These are phyloP conservation scores for Auricularia heimuer DNA, from an alignment of 768 basidiomycete genomes.

Conservation along the genomic window DNA sequence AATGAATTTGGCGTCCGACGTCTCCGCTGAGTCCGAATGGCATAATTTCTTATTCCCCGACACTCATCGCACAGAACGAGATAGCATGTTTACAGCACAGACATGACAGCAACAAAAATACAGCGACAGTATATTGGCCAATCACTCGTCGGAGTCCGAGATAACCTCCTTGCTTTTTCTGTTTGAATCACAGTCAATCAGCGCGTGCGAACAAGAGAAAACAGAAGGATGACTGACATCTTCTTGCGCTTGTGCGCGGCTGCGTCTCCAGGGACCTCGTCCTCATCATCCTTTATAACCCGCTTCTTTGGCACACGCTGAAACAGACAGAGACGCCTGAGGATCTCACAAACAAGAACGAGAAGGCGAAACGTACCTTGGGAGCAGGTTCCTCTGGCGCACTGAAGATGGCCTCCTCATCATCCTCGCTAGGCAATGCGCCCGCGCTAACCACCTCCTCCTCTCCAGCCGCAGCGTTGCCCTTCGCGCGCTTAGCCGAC, in stretches of 20 bases:
- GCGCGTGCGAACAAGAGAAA: slow-evolving; percentile 42
- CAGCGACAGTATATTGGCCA: too few relatives aligned
- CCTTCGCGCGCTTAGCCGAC: slow-evolving; percentile 33
- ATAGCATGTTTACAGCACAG: too few relatives aligned
- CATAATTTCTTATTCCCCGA: too few relatives aligned
- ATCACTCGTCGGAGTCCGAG: slow-evolving; percentile 57
- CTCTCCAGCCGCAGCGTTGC: slow-evolving; percentile 14
- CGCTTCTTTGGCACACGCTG: slow-evolving; percentile 57
- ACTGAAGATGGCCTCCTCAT: slow-evolving; percentile 59
- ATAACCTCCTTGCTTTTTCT: slow-evolving; percentile 88
- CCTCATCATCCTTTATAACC: slow-evolving; percentile 70
- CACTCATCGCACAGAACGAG: too few relatives aligned
- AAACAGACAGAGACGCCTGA: neutral
- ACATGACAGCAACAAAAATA: too few relatives aligned
- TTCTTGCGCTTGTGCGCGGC: slow-evolving; percentile 53
- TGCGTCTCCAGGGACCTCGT: slow-evolving; percentile 46
- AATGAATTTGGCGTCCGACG: too few relatives aligned
- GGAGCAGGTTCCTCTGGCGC: slow-evolving; percentile 63
- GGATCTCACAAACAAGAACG: neutral
- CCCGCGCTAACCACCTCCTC: slow-evolving; percentile 21
- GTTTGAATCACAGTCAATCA: neutral
- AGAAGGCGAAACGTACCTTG: slow-evolving; percentile 39
- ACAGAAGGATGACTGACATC: slow-evolving; percentile 9
- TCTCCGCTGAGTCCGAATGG: too few relatives aligned
- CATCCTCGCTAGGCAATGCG: slow-evolving; percentile 42